Base-by-base conservation (phyloP, 768 basidiomycete genomes). In the Mycena vulgaris region DNA sequence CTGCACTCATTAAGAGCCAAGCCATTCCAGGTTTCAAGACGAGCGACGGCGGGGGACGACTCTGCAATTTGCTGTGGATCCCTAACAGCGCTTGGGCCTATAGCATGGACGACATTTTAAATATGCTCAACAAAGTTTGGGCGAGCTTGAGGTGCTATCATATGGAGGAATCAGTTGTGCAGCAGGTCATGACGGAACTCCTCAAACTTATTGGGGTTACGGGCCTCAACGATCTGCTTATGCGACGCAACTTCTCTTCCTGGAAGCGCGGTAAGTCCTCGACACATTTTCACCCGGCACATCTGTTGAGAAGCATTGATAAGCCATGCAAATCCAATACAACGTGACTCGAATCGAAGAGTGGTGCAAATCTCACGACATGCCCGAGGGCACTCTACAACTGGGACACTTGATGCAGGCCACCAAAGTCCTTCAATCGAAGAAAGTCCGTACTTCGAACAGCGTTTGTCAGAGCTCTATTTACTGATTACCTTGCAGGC, bases 271-370 rank as follows among this genome's bases (percentile, higher is more conserved):
- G 97, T 97, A 75, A 61, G 88, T 84, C 25, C 25, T 27, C 25
- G 6, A 28, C 23, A 21, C 14, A n/a, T 25, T 47, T 35, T 19
- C 39, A 3, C 51, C 45, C 31, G 11, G 27, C 51, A 28, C 14
- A 25, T 52, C 47, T 27, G 42, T 35, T 66, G 39, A 65, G 30
- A 23, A 57, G 21, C 19, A 5, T 17, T 66, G 63, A 27, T 45
- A 71, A 98, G 98, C 98, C 5, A 99, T 99, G 98, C 98, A 99
- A 89, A 99, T 99, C 66, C 98, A 99, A 80, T 99, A 99, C 81
- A 99, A 99, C 79, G 97, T 99, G 78, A 99, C 97, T 33, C 91
- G 94, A 30, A 94, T 97, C 76, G 95, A 97, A 77, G 97, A 98
- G 82, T 99, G 98, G 98, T 99, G 98, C 86, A 99, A 99, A 83